Conservation (phyloP, 2,329 filamentous ascomycete genomes). For the Epichloe gansuensis region DNA sequence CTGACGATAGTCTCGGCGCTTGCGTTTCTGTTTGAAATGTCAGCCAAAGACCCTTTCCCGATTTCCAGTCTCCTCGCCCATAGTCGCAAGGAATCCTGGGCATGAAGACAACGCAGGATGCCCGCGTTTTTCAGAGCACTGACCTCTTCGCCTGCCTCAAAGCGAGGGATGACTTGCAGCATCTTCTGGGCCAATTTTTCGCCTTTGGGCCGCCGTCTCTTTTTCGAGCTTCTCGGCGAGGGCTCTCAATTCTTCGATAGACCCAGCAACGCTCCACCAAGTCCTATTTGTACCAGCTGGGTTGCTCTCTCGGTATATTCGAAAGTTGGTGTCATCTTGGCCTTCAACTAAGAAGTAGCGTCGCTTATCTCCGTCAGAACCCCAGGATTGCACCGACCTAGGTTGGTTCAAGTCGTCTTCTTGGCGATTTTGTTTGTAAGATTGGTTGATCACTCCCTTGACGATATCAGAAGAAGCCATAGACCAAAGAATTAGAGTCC, state of each 20-base stretch:
- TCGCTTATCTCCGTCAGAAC: conserved; percentile 77
- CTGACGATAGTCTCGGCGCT: conserved; percentile 81
- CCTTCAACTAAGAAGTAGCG: conserved; percentile 92
- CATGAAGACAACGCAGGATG: too few relatives aligned
- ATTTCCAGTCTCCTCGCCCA: not conserved
- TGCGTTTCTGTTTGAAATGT: conserved; percentile 59
- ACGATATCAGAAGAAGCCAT: conserved; percentile 78
- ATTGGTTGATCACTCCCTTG: conserved; percentile 69
- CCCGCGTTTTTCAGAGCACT: conserved; percentile 13
- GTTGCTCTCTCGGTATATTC: conserved; percentile 89
- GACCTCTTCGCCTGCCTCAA: conserved; percentile 88
- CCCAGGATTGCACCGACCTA: conserved; percentile 83
- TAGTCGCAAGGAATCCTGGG: too few relatives aligned
- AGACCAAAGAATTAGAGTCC: conserved; percentile 76
- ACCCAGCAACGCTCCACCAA: conserved; percentile 89
- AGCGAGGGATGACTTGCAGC: conserved; percentile 66
- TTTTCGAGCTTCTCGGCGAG: conserved; percentile 64
- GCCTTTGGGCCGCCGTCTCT: conserved; percentile 74
- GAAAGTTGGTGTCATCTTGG: conserved; percentile 84
- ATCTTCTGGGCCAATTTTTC: conserved; percentile 70
- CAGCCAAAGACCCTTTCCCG: conserved; percentile 1
- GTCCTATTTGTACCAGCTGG: conserved; percentile 61
- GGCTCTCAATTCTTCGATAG: conserved; percentile 70
- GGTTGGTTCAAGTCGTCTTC: conserved; percentile 73
- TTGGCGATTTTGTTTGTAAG: conserved; percentile 78